phyloP scores from a whole-genome alignment of 768 basidiomycete species.

The Tulasnella sp. region DNA sequence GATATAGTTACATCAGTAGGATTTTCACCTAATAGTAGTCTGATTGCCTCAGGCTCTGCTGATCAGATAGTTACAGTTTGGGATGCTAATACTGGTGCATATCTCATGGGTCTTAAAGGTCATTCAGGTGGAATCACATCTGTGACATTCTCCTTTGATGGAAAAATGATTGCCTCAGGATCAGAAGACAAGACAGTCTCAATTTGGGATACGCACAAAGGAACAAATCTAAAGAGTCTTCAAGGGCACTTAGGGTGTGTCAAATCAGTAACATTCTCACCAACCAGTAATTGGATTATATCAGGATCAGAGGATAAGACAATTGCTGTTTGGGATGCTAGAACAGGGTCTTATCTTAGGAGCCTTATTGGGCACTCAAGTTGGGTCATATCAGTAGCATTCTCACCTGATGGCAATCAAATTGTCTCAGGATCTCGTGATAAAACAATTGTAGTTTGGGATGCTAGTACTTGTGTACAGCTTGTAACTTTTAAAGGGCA shows the following conservation, averaged over 20 bases:
- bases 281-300: neutral
- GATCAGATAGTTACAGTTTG: neutral
- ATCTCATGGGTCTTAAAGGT: neutral
- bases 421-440: neutral
- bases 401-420: conserved; percentile 3
- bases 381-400: neutral
- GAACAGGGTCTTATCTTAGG: no score
- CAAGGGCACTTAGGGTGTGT: conserved; percentile 1
- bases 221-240: neutral
- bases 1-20: neutral
- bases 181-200: conserved; percentile 1
- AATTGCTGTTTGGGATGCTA: conserved; percentile 12
- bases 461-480: neutral
- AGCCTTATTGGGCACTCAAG: conserved; percentile 1
- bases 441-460: neutral
- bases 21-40: neutral
- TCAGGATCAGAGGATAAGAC: neutral
- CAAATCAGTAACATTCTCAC: neutral
- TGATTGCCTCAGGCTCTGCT: neutral
- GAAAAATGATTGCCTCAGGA: neutral
- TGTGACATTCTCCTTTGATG: neutral
- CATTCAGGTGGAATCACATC: neutral
- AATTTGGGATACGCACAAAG: neutral
- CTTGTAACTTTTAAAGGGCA: neutral
- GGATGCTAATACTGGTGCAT: neutral